Conservation (phyloP, 169 alveolate species). For the Cryptosporidium sp. region DNA sequence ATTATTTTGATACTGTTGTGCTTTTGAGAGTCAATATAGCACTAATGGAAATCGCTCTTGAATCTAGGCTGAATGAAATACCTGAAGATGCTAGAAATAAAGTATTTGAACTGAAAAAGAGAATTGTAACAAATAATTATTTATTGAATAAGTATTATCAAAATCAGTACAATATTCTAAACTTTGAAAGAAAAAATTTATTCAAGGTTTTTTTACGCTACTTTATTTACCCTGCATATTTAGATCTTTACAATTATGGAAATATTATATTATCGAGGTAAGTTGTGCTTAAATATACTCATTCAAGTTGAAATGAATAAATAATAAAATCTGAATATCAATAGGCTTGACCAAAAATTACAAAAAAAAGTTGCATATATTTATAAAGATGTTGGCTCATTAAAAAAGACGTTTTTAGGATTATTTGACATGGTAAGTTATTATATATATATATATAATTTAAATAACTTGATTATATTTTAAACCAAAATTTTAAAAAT, state of each 20-base stretch:
- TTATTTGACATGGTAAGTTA: constrained; percentile 27
- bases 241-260: constrained; percentile 37
- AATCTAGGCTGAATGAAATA: background rate
- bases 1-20: constrained; percentile 8
- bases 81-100: constrained; percentile 16
- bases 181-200: background rate
- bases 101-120: constrained; percentile 12
- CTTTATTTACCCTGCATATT: constrained; percentile 39
- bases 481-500: background rate
- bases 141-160: constrained; percentile 1
- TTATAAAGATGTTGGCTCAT: background rate
- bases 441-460: background rate
- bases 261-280: constrained; percentile 49
- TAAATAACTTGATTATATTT: background rate
- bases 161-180: background rate
- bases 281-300: background rate
- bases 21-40: background rate
- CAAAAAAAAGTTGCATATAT: constrained; percentile 20
- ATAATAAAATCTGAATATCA: too few species aligned
- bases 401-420: background rate
- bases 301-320: background rate
- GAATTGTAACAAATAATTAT: constrained; percentile 13
- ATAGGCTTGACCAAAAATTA: constrained; percentile 21
- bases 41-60: background rate
- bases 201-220: constrained; percentile 1